Base-by-base conservation (phyloP, 2,329 filamentous ascomycete species). In the Fusarium foetens region DNA sequence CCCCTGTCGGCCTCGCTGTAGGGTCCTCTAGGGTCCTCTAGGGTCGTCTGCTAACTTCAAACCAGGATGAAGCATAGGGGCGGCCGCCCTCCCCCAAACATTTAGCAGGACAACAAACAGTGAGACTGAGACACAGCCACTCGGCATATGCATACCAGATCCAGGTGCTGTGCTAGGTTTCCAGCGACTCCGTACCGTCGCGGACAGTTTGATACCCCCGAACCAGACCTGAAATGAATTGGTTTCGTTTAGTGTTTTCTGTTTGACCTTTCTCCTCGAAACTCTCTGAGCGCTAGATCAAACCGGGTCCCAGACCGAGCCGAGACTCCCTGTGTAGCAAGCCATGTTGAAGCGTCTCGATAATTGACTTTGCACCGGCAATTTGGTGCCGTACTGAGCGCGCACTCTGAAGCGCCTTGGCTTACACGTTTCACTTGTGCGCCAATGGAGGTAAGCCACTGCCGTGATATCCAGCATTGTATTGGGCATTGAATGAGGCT, bases 141-240 rank as follows among this genome's bases (percentile, higher is more conserved):
- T 19, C 42, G 46, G 46, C 54, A 66, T 48, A 39, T 61, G 46
- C 35, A 60, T 45, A 38, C 5, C 52, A 33, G 49, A 43, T 36
- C 25, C 41, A 31, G 36, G 35, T 29, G 42, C 49, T 36, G 23
- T 52, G 23, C 31, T 52, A 52, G 10, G 49, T 39, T 39, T 53
- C 33, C 33, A 52, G 23, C 13, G 49, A 25, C 29, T 48, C 53
- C 53, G 53, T 35, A 48, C 48, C n/a, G 29, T 57, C 46, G 48
- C 70, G 65, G 70, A 66, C 43, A 69, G 70, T 72, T 54, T 72
- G 65, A 72, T 66, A 39, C 23, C 31, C 38, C 69, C 69, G 33
- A 39, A n/a, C 23, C 33, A 38, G 69, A 54, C 43, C 42, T 58
- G 51, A 60, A 33, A 41, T 41, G 39, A 53, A 57, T 17, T 49